Evolutionary conservation across 352 stramenopile species (phyloP).

Genomic region (Globisporangium solare): DNA sequence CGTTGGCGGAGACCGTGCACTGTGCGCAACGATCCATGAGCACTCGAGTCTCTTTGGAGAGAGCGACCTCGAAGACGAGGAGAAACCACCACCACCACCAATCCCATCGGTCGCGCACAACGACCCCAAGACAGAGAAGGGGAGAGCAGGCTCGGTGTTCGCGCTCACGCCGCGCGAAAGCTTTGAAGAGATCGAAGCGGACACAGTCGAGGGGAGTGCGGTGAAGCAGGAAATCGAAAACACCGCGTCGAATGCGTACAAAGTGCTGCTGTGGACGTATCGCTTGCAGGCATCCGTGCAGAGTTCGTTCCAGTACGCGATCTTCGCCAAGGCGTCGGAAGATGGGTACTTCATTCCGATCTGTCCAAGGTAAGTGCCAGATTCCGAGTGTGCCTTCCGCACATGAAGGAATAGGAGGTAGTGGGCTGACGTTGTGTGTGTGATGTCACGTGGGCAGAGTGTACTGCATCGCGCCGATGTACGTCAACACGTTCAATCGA

Average conservation of each 20-base stretch:
- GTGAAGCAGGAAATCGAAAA: conserved; percentile 79
- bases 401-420: not conserved
- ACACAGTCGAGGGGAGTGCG: conserved; percentile 34
- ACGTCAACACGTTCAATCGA: conserved; percentile 74
- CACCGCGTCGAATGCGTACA: conserved; percentile 58
- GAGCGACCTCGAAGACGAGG: conserved; percentile 30
- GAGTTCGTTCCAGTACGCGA: conserved; percentile 63
- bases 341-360: conserved; percentile 82
- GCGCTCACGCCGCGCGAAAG: conserved; percentile 38
- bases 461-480: conserved; percentile 72
- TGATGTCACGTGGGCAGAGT: conserved; percentile 35
- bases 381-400: not conserved
- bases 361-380: conserved; percentile 43
- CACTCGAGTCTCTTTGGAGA: conserved; percentile 16
- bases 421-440: not conserved
- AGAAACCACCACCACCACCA: conserved; percentile 17
- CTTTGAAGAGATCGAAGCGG: conserved; percentile 69
- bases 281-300: conserved; percentile 71
- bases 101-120: not conserved
- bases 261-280: conserved; percentile 77
- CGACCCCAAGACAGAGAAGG: not conserved
- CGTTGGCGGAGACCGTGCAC: not conserved
- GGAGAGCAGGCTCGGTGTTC: not conserved
- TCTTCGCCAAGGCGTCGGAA: conserved; percentile 77
- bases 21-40: conserved; percentile 10